Evolutionary conservation across 2,329 filamentous ascomycete genomes (phyloP).

Genomic region (Ceratocystis destructans): DNA sequence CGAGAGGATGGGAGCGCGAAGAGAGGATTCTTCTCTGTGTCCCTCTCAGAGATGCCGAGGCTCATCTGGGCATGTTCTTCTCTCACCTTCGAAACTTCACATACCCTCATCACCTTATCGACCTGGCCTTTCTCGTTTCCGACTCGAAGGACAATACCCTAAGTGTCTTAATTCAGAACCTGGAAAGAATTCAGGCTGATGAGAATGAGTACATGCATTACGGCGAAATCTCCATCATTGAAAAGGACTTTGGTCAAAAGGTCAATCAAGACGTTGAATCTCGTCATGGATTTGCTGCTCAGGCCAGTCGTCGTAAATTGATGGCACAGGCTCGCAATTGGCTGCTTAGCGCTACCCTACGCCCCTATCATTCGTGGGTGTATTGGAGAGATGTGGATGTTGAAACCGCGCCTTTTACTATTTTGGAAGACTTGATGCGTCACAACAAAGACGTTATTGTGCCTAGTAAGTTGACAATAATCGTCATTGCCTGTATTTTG

Average conservation of each 20-base stretch:
- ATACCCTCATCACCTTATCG: conserved; percentile 91
- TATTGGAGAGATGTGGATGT: conserved; percentile 99
- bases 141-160: conserved; percentile 92
- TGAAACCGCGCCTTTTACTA: conserved; percentile 91
- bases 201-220: conserved; percentile 69
- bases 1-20: conserved; percentile 87
- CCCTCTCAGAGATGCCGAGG: conserved; percentile 79
- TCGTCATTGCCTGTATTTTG: neutral
- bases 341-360: conserved; percentile 81
- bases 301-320: conserved; percentile 82
- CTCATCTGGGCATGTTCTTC: conserved; percentile 96
- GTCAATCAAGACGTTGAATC: conserved; percentile 97
- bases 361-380: conserved; percentile 96
- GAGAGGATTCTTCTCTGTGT: conserved; percentile 92
- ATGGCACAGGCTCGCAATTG: conserved; percentile 98
- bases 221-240: conserved; percentile 92
- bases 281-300: conserved; percentile 90
- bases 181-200: conserved; percentile 68
- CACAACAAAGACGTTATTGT: conserved; percentile 99
- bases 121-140: conserved; percentile 90
- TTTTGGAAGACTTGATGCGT: conserved; percentile 93
- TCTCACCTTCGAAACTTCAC: conserved; percentile 93
- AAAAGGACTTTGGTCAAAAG: conserved; percentile 97
- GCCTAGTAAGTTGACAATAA: conserved; percentile 57
- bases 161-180: conserved; percentile 55